These are phyloP conservation scores for Suillus ampliporus DNA, from an alignment of 768 basidiomycete genomes.

Conservation along the genomic window DNA sequence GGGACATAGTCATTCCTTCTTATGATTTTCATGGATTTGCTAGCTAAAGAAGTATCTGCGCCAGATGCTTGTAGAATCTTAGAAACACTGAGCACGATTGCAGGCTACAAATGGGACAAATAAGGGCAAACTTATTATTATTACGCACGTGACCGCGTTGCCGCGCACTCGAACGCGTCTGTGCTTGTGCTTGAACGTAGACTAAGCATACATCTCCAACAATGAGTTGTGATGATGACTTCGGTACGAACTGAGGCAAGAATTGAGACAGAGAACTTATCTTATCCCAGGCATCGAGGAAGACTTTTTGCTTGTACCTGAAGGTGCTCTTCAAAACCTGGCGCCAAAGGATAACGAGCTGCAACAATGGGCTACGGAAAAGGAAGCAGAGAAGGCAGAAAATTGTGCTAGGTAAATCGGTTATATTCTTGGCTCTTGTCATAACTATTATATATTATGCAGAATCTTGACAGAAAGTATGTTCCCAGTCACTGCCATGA, in stretches of 20 bases:
- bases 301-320: background rate
- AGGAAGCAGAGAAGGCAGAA: background rate
- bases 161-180: background rate
- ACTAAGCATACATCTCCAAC: background rate
- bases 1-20: background rate
- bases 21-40: background rate
- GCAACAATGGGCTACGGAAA: background rate
- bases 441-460: background rate
- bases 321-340: background rate
- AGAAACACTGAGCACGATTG: too few species aligned
- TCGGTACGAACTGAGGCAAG: background rate
- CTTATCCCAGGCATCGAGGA: background rate
- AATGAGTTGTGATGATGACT: background rate
- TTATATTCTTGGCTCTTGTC: background rate
- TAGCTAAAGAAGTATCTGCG: too few species aligned
- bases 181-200: background rate
- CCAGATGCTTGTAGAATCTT: too few species aligned
- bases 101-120: background rate
- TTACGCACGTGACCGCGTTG: conserved; percentile 6
- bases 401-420: background rate
- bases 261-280: background rate
- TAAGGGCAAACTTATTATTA: background rate
- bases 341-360: background rate
- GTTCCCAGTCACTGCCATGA: background rate
- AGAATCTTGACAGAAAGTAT: conserved; percentile 35